Evolutionary conservation across 805 yeast species (phyloP).

Genomic region (Lachancea thermotolerans): DNA sequence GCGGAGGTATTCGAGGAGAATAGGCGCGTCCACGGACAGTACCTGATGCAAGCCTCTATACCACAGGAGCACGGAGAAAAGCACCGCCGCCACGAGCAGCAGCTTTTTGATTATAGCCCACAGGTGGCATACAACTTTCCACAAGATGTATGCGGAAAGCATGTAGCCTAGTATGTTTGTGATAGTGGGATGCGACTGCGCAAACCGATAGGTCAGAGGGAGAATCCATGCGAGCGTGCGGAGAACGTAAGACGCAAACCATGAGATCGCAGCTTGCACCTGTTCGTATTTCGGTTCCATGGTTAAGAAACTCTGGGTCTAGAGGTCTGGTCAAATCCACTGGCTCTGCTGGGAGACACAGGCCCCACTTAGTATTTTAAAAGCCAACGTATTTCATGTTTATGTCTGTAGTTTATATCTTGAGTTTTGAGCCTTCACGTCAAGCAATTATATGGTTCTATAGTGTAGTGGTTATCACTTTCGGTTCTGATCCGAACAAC

Average conservation of each 20-base stretch:
- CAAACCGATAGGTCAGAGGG: slow-evolving; percentile 16
- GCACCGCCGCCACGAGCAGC: slow-evolving; percentile 13
- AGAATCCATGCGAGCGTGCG: slow-evolving; percentile 6
- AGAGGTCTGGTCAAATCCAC: no score
- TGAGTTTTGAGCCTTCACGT: neutral
- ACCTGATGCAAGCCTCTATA: slow-evolving; percentile 26
- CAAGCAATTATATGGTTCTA: slow-evolving; percentile 22
- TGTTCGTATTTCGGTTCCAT: neutral
- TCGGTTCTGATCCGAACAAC: slow-evolving; percentile 61
- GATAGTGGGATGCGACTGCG: slow-evolving; percentile 29
- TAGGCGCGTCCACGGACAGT: slow-evolving; percentile 5
- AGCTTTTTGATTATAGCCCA: slow-evolving; percentile 24
- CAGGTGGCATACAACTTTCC: slow-evolving; percentile 29
- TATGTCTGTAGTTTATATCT: neutral
- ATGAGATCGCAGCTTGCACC: neutral
- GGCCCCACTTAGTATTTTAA: neutral
- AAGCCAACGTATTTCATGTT: no score
- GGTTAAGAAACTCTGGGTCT: neutral
- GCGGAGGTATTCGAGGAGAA: neutral
- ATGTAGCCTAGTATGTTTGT: slow-evolving; percentile 19
- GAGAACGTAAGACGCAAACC: neutral
- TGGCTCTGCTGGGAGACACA: neutral
- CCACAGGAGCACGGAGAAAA: slow-evolving; percentile 24
- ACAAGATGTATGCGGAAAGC: slow-evolving; percentile 18
- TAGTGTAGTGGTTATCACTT: slow-evolving; percentile 57